phyloP scores from a whole-genome alignment of 148 eudicot genomes.

The Arctostaphylos glauca region DNA sequence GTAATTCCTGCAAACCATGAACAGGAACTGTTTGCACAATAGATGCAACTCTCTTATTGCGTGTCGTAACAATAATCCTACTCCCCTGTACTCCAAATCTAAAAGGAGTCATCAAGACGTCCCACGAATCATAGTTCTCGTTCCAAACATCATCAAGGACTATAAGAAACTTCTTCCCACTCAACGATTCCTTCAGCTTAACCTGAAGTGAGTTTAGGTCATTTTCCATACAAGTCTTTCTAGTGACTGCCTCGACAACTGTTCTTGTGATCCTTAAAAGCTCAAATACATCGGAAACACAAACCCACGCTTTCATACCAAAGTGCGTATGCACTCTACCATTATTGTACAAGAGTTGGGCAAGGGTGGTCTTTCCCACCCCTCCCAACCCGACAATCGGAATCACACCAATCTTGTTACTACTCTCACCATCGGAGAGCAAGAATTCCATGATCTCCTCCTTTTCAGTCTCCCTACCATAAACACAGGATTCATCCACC shows the following conservation, averaged over 20 bases:
- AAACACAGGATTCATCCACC: neutral
- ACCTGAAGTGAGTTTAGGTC: conserved; percentile 16
- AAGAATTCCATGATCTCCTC: too few relatives aligned
- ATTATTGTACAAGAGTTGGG: conserved; percentile 17
- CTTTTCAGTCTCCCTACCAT: neutral
- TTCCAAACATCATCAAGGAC: conserved; percentile 25
- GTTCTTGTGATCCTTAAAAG: neutral
- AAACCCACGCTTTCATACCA: conserved; percentile 13
- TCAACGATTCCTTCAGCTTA: conserved; percentile 7
- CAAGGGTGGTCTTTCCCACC: too few relatives aligned
- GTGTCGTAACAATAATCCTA: neutral
- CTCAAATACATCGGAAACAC: conserved; percentile 5
- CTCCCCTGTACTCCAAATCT: neutral
- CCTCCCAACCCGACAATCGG: conserved; percentile 8
- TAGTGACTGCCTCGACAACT: neutral
- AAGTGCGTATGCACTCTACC: neutral
- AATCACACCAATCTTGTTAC: neutral
- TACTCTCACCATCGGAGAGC: too few relatives aligned
- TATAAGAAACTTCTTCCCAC: too few relatives aligned
- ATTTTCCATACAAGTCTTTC: neutral
- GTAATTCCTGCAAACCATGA: neutral
- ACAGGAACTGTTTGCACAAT: neutral
- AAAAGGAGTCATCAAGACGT: neutral
- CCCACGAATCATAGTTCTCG: neutral
- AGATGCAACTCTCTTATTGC: neutral